Evolutionary conservation across 192 early-diverging fungal genomes (phyloP), one percentile per base, ranked within the genome.

Genomic region (Backusella psychrophila): DNA sequence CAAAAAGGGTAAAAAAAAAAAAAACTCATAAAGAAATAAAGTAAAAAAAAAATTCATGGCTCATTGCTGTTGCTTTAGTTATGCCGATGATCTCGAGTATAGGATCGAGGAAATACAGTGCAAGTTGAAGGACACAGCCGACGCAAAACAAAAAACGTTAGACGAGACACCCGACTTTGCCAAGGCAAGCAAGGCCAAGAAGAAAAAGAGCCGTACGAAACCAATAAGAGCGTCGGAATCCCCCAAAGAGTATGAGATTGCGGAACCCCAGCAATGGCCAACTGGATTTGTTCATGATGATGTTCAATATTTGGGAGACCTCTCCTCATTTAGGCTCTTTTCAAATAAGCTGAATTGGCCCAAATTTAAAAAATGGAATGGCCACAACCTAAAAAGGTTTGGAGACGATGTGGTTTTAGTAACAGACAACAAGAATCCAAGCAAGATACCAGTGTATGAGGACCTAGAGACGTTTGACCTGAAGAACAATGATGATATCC

Each of bases 231-330:
- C n/a, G 4, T 21, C 46, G 8, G 46, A 33, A 6, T 35, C 33
- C 1, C 23, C 26, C 3, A 35, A 56, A 4, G 31, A 59, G 52
- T 73, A 39, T 23, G 72, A 42, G 4, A 46, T 44, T 23, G 17
- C 36, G 12, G 38, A 65, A 7, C 38, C 74, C 26, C 15, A 66
- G 34, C 56, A 75, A 35, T 69, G 68, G 41, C 56, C 74, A 34
- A 14, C 66, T 4, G 75, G 75, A 9, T 46, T 39, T 14, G 17
- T n/a, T 6, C 41, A 41, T 26, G 75, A 76, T 38, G 26, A 74
- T 19, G 69, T 71, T 4, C 74, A 79, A 38, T 79, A 79, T 42
- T 35, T 79, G 9, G 78, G 78, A 12, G 74, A 79, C 36, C 39
- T 79, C 2, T 79, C 78, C 0, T 63, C 73, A 0, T 31, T 79